Percentiles rank a stretch among this genome's conserved stretches.
These are phyloP conservation scores for Curvularia lunata DNA, from an alignment of 2,329 filamentous ascomycete genomes.

Conservation along the genomic window DNA sequence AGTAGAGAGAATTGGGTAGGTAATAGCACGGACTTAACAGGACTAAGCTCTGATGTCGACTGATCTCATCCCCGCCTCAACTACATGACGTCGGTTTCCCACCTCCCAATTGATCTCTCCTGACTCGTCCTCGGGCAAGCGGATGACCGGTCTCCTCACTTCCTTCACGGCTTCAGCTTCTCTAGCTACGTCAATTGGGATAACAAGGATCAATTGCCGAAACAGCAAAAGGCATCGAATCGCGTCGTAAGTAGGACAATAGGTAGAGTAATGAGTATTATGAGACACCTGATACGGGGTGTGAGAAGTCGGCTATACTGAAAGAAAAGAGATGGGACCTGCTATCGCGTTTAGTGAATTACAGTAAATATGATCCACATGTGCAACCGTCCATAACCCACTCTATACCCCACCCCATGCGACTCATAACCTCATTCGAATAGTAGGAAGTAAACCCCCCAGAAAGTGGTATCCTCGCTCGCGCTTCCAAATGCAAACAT, in stretches of 20 bases:
- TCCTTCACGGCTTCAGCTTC: not conserved
- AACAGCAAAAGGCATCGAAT: not conserved
- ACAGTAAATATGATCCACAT: constrained; percentile 1
- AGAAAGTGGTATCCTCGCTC: constrained; percentile 44
- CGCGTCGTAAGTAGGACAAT: not conserved
- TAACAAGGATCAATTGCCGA: not conserved
- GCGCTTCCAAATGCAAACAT: constrained; percentile 45
- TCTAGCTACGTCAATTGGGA: not conserved
- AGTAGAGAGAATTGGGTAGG: constrained; percentile 2
- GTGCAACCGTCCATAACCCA: not conserved
- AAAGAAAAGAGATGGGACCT: not conserved
- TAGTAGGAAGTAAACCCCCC: constrained; percentile 18
- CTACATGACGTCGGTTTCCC: not conserved
- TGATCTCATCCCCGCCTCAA: not conserved
- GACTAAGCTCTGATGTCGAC: not conserved
- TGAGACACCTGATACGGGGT: not conserved
- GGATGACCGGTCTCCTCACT: not conserved
- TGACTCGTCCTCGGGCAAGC: not conserved
- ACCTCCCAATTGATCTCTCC: not conserved
- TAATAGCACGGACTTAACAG: not conserved
- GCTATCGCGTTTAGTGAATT: not conserved
- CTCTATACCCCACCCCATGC: constrained; percentile 12
- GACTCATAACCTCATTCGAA: constrained; percentile 28
- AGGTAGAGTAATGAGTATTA: not conserved
- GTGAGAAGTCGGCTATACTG: not conserved